Evolutionary conservation across 176 grass and related monocot species (phyloP).

Genomic region (Hsuehochloa calcarea): DNA sequence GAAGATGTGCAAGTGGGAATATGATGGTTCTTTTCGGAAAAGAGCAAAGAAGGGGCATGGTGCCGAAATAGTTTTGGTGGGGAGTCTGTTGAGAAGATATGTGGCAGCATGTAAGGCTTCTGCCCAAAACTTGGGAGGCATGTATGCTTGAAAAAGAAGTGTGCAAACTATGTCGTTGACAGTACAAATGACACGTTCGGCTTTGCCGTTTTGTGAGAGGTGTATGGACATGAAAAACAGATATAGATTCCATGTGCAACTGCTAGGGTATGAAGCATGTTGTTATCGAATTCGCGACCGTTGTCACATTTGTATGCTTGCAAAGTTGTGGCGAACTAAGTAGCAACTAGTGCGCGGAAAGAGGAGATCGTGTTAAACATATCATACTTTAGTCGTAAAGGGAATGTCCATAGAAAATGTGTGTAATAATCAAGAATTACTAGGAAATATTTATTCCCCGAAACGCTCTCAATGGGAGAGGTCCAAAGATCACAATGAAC

Average conservation of each 20-base stretch:
- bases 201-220: neutral
- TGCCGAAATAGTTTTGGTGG: neutral
- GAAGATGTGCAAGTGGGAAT: neutral
- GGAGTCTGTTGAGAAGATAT: neutral
- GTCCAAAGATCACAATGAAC: neutral
- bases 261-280: neutral
- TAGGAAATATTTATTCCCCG: neutral
- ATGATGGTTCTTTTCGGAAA: fast-evolving
- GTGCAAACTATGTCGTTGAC: neutral
- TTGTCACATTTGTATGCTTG: neutral
- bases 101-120: neutral
- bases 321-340: neutral
- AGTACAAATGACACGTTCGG: neutral
- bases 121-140: neutral
- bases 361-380: neutral
- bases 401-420: neutral
- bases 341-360: neutral
- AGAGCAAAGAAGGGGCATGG: neutral
- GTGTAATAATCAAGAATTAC: neutral
- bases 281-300: neutral
- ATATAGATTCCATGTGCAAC: neutral
- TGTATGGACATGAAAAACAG: neutral
- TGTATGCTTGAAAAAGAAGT: neutral
- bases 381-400: neutral
- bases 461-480: neutral